Evolutionary conservation across 108 stramenopile genomes (phyloP).

Genomic region (Mayamaea pseudoterrestris): DNA sequence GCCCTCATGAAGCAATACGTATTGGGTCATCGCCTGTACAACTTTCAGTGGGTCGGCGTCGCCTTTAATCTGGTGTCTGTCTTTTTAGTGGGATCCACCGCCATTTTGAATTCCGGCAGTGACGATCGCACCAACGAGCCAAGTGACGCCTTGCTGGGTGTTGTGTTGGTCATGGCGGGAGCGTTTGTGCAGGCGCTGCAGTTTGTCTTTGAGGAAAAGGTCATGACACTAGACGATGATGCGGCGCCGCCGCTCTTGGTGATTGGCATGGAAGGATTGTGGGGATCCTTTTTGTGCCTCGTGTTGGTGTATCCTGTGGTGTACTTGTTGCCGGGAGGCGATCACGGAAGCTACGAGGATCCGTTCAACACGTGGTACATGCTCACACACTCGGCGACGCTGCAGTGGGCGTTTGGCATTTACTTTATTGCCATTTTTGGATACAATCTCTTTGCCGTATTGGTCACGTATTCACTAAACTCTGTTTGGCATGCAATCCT

Average conservation of each 20-base stretch:
- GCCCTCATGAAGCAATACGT: slow-evolving; percentile 84
- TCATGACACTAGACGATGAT: slow-evolving; percentile 46
- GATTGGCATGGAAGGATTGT: slow-evolving; percentile 89
- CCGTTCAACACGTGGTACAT: slow-evolving; percentile 71
- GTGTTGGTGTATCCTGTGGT: slow-evolving; percentile 70
- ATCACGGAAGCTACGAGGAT: slow-evolving; percentile 84
- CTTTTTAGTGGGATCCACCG: slow-evolving; percentile 70
- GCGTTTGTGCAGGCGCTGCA: slow-evolving; percentile 84
- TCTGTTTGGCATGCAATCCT: slow-evolving; percentile 95
- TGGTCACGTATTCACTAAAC: slow-evolving; percentile 86
- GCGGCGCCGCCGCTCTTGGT: slow-evolving; percentile 67
- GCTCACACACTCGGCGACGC: slow-evolving; percentile 44
- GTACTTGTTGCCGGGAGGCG: slow-evolving; percentile 73
- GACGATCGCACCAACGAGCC: not conserved
- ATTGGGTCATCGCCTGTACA: slow-evolving; percentile 47
- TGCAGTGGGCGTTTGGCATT: slow-evolving; percentile 47
- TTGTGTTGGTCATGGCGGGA: slow-evolving; percentile 70
- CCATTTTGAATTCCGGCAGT: slow-evolving; percentile 26
- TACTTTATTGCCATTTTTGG: slow-evolving; percentile 85
- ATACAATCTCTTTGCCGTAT: slow-evolving; percentile 92
- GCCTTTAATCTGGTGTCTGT: slow-evolving; percentile 76
- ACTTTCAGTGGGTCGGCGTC: slow-evolving; percentile 83
- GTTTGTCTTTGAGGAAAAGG: slow-evolving; percentile 88
- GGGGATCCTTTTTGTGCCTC: slow-evolving; percentile 76
- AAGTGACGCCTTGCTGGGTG: slow-evolving; percentile 46